Conservation (phyloP, 1,139 yeast genomes). For the Torulaspora globosa region DNA sequence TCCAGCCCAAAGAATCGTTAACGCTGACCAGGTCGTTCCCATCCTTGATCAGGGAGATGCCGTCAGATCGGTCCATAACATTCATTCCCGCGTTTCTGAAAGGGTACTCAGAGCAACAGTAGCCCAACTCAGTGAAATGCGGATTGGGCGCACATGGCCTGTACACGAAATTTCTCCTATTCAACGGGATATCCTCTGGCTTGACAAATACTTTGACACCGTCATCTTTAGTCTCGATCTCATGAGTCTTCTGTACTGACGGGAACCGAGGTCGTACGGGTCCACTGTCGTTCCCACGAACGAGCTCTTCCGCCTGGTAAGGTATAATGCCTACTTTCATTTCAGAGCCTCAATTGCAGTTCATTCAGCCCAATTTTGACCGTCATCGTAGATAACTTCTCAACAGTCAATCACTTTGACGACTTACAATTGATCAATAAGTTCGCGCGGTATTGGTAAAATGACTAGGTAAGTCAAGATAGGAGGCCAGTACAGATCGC, state of each 20-base stretch:
- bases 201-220: constrained; percentile 18
- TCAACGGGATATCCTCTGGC: constrained; percentile 72
- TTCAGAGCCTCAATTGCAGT: background rate
- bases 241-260: constrained; percentile 15
- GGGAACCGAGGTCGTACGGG: constrained; percentile 21
- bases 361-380: background rate
- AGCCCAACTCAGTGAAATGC: constrained; percentile 53
- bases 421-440: background rate
- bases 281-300: constrained; percentile 9
- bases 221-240: constrained; percentile 9
- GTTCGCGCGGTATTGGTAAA: background rate
- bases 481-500: background rate
- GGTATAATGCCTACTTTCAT: constrained; percentile 35
- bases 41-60: constrained; percentile 47
- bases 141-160: constrained; percentile 75
- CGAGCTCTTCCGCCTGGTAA: constrained; percentile 30
- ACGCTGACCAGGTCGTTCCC: constrained; percentile 34
- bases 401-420: background rate
- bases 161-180: constrained; percentile 77
- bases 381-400: background rate
- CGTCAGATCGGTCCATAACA: constrained; percentile 68
- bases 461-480: background rate
- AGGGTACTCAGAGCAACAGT: constrained; percentile 69
- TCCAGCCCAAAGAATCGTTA: constrained; percentile 69
- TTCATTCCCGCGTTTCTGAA: constrained; percentile 63